Evolutionary conservation across 73 alveolate genomes (phyloP).

Genomic region (Paramecium caudatum): DNA sequence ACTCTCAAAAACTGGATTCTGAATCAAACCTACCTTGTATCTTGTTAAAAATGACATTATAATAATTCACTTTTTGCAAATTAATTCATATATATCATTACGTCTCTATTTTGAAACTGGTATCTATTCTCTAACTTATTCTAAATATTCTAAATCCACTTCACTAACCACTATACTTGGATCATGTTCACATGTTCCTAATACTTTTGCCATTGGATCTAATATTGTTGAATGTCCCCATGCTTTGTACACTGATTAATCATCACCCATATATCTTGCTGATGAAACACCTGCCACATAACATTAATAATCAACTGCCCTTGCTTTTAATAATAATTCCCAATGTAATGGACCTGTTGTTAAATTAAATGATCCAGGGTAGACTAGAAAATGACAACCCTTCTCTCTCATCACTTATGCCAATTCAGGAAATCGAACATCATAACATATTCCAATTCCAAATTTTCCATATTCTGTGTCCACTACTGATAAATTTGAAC

Average conservation of each 20-base stretch:
- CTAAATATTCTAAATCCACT: slow-evolving; percentile 83
- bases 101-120: slow-evolving; percentile 83
- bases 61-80: slow-evolving; percentile 41
- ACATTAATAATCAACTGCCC: slow-evolving; percentile 95
- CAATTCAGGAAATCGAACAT: slow-evolving; percentile 95
- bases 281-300: slow-evolving; percentile 91
- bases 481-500: slow-evolving; percentile 83
- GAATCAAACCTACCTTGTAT: slow-evolving; percentile 26
- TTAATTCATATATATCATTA: slow-evolving; percentile 82
- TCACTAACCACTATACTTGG: slow-evolving; percentile 84
- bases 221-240: slow-evolving; percentile 91
- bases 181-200: slow-evolving; percentile 82
- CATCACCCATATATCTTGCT: slow-evolving; percentile 88
- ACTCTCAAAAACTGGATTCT: not conserved
- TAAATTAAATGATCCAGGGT: slow-evolving; percentile 95
- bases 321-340: slow-evolving; percentile 90
- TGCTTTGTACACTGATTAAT: slow-evolving; percentile 81
- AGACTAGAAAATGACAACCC: slow-evolving; percentile 89
- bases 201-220: slow-evolving; percentile 92
- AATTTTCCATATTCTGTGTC: slow-evolving; percentile 93
- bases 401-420: slow-evolving; percentile 85
- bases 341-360: slow-evolving; percentile 97
- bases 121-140: slow-evolving; percentile 80
- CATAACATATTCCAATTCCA: slow-evolving; percentile 98
- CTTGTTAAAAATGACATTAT: slow-evolving; percentile 15